phyloP scores from a whole-genome alignment of 2,329 filamentous ascomycete genomes.

The Fusarium sp. region DNA sequence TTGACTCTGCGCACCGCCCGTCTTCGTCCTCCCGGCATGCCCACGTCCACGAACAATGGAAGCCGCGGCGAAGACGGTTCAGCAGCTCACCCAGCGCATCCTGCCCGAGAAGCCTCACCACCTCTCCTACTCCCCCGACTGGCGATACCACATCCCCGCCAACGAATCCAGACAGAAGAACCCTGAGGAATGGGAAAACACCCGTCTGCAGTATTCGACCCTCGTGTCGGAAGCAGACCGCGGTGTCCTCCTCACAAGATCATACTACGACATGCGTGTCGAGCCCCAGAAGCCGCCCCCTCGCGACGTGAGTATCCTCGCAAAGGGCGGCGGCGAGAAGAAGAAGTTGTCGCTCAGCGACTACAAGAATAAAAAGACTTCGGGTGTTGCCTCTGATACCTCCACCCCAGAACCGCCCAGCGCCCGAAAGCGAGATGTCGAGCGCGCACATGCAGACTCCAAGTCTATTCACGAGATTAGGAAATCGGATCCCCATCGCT shows the following conservation, averaged over 20 bases:
- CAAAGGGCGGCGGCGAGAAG: conserved; percentile 58
- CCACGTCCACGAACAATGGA: conserved; percentile 63
- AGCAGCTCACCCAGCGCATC: conserved; percentile 63
- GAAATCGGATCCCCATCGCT: conserved; percentile 40
- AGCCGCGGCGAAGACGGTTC: conserved; percentile 68
- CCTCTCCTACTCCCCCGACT: conserved; percentile 61
- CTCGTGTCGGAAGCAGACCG: conserved; percentile 69
- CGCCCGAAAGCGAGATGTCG: conserved; percentile 47
- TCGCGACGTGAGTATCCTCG: conserved; percentile 53
- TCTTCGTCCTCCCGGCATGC: conserved; percentile 50
- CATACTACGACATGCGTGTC: conserved; percentile 68
- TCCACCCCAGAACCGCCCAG: conserved; percentile 52
- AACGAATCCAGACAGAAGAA: conserved; percentile 50
- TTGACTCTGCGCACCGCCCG: conserved; percentile 38
- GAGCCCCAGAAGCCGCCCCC: conserved; percentile 57
- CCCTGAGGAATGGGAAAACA: conserved; percentile 62
- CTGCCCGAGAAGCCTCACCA: conserved; percentile 66
- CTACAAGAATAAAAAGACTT: conserved; percentile 67
- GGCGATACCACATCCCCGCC: conserved; percentile 59
- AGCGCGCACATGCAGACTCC: conserved; percentile 44
- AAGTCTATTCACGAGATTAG: conserved; percentile 36
- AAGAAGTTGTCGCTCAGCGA: conserved; percentile 70
- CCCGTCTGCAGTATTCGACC: conserved; percentile 67
- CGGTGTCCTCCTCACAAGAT: conserved; percentile 66
- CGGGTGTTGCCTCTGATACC: conserved; percentile 49